phyloP scores from a whole-genome alignment of 345 rosid genomes.

The Camelina hispida region DNA sequence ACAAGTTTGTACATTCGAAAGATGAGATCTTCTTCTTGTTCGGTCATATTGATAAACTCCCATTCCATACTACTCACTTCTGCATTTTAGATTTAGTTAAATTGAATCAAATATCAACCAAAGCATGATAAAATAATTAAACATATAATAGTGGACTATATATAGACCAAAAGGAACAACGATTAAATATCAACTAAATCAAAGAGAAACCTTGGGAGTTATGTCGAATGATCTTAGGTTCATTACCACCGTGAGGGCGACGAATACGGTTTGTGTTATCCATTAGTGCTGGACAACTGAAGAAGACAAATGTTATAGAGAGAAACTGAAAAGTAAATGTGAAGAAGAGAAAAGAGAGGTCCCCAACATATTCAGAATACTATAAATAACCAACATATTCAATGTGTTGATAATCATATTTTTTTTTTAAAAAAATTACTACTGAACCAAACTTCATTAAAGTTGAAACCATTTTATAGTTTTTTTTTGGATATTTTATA shows the following conservation, averaged over 20 bases:
- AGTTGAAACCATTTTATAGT: too few relatives aligned
- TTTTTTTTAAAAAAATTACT: too few relatives aligned
- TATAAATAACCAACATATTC: too few relatives aligned
- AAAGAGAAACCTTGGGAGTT: constrained; percentile 29
- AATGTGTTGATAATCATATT: too few relatives aligned
- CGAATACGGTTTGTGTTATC: constrained; percentile 21
- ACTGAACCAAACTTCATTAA: too few relatives aligned
- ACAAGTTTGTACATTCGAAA: constrained; percentile 66
- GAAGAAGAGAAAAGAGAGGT: constrained; percentile 5
- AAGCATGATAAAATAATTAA: neutral
- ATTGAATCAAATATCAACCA: neutral
- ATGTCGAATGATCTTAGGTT: constrained; percentile 30
- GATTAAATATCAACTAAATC: neutral
- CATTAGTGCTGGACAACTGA: constrained; percentile 5
- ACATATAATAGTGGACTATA: neutral
- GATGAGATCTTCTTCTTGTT: constrained; percentile 75
- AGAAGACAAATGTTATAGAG: neutral
- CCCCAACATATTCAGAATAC: neutral
- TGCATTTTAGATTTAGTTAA: constrained; percentile 31
- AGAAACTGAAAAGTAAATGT: neutral
- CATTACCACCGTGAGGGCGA: neutral
- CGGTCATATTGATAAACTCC: constrained; percentile 62
- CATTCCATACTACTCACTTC: constrained; percentile 68
- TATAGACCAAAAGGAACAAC: constrained; percentile 14
- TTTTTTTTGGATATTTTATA: too few relatives aligned